Percentiles rank a stretch among this genome's conserved stretches.
These are phyloP conservation scores for Parachaetomium inaequale DNA, from an alignment of 495 filamentous ascomycete species.

Conservation along the genomic window DNA sequence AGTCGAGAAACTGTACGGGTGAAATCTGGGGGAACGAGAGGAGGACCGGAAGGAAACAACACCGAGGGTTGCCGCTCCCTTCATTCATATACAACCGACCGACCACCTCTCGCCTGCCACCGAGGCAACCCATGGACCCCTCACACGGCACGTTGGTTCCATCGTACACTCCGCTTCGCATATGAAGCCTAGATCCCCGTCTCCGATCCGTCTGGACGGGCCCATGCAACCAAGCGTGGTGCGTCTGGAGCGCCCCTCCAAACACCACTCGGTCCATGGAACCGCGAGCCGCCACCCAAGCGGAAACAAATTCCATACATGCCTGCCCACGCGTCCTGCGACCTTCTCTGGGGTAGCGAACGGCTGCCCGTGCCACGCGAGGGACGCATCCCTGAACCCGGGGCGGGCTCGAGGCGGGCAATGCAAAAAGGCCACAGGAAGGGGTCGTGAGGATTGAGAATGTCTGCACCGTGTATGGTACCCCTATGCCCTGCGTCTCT, in stretches of 20 bases:
- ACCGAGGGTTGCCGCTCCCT: neutral
- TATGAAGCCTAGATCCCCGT: constrained; percentile 1
- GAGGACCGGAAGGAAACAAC: neutral
- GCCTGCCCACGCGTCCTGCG: neutral
- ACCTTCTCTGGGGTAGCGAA: neutral
- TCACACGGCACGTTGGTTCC: constrained; percentile 9
- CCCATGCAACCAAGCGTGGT: neutral
- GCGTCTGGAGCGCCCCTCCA: neutral
- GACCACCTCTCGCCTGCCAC: neutral
- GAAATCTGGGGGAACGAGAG: neutral
- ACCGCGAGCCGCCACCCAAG: neutral
- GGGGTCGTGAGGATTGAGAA: neutral
- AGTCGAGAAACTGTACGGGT: neutral
- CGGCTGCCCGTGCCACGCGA: constrained; percentile 5
- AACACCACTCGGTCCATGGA: neutral
- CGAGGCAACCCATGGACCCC: neutral
- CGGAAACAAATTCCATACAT: constrained; percentile 7
- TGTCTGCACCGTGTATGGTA: neutral
- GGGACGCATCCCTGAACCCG: neutral
- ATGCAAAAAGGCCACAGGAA: too few relatives aligned
- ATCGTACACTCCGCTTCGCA: neutral
- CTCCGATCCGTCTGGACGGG: constrained; percentile 1
- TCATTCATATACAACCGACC: constrained; percentile 1
- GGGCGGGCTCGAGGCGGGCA: neutral
- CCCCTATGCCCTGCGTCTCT: constrained; percentile 4